A percentile compares a stretch with the other conserved stretches of the same genome.
These are phyloP conservation scores for Agapanthus africanus DNA, from an alignment of 106 monocot species.

Conservation along the genomic window DNA sequence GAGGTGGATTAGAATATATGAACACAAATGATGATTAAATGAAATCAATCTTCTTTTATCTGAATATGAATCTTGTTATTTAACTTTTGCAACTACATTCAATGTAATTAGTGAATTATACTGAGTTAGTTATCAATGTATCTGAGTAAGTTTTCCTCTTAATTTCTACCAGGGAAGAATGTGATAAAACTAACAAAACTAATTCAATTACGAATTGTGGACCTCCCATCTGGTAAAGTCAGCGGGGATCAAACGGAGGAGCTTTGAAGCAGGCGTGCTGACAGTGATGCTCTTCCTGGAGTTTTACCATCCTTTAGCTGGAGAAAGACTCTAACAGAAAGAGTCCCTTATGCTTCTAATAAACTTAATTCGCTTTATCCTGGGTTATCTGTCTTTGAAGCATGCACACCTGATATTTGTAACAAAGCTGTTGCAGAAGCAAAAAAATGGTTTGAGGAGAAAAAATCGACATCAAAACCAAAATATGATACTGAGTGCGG, in stretches of 20 bases:
- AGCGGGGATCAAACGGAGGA: constrained; percentile 10
- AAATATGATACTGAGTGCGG: constrained; percentile 33
- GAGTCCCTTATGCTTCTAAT: constrained; percentile 19
- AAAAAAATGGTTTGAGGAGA: constrained; percentile 74
- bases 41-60: too few relatives aligned
- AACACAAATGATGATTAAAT: background rate
- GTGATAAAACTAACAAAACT: constrained; percentile 49
- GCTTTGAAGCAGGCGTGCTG: constrained; percentile 10
- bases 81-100: too few relatives aligned
- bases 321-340: constrained; percentile 14
- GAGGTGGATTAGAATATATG: background rate
- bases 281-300: constrained; percentile 7
- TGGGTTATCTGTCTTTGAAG: constrained; percentile 15
- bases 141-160: background rate
- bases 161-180: constrained; percentile 56
- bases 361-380: constrained; percentile 20
- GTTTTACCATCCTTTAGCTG: constrained; percentile 14
- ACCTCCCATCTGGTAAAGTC: constrained; percentile 21
- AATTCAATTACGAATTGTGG: constrained; percentile 58
- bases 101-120: too few relatives aligned
- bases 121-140: background rate
- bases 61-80: background rate
- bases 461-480: constrained; percentile 27
- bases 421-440: constrained; percentile 59
- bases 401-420: constrained; percentile 22